Conservation (phyloP, 257 asterid genomes). For the Primulina tabacum region DNA sequence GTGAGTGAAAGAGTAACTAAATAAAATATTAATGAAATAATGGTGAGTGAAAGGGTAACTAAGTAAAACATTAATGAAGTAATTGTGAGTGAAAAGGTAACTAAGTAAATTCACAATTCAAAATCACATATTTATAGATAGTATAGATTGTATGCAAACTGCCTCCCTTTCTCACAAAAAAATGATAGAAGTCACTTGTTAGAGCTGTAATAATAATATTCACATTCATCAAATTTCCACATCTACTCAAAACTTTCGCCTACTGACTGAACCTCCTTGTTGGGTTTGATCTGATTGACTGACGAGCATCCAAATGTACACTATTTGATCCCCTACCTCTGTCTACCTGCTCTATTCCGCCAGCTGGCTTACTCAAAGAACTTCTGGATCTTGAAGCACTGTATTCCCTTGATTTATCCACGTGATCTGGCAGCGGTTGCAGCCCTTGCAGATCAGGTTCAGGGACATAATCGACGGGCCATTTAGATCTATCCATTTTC, state of each 20-base stretch:
- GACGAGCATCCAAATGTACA: conserved; percentile 35
- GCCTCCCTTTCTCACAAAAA: neutral
- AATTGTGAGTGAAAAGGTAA: too few species aligned
- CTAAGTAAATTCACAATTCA: too few species aligned
- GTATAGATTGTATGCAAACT: neutral
- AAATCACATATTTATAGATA: too few species aligned
- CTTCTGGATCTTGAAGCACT: conserved; percentile 36
- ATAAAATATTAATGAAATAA: too few species aligned
- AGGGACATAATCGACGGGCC: conserved; percentile 56
- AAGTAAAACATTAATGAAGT: too few species aligned
- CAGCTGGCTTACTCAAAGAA: conserved; percentile 27
- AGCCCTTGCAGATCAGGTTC: conserved; percentile 81
- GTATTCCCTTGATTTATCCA: conserved; percentile 26
- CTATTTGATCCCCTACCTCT: conserved; percentile 30
- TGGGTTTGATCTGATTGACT: conserved; percentile 37
- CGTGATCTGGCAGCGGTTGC: conserved; percentile 54
- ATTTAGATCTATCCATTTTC: conserved; percentile 72
- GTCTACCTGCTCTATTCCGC: conserved; percentile 42
- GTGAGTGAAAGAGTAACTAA: too few species aligned
- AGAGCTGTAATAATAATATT: neutral
- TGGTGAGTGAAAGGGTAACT: too few species aligned
- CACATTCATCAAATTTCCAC: conserved; percentile 29
- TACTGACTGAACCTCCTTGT: conserved; percentile 35
- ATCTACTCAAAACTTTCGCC: conserved; percentile 30
- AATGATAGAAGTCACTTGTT: neutral